Evolutionary conservation across 1,284 basidiomycete genomes (phyloP).

Genomic region (Rhodotorula sp.): DNA sequence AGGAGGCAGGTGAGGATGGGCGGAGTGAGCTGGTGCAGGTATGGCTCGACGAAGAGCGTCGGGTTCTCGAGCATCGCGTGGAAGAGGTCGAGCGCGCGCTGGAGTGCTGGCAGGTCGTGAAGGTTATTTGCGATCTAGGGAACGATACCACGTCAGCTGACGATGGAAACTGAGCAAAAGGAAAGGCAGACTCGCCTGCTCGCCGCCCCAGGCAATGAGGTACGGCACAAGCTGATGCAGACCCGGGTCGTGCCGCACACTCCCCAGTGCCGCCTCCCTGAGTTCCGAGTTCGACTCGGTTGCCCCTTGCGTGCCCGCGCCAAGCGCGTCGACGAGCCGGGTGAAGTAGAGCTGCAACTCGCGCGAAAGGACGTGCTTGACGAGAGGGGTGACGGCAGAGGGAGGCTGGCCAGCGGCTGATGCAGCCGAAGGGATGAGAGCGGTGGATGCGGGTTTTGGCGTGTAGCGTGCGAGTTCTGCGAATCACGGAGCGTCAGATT

Average conservation of each 20-base stretch:
- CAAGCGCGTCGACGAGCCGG: constrained; percentile 78
- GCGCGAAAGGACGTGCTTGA: constrained; percentile 88
- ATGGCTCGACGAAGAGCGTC: constrained; percentile 92
- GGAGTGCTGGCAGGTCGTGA: constrained; percentile 64
- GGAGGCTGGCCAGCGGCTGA: constrained; percentile 44
- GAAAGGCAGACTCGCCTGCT: constrained; percentile 55
- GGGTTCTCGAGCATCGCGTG: constrained; percentile 77
- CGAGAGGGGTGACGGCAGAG: constrained; percentile 54
- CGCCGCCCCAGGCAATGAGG: constrained; percentile 89
- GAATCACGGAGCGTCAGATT: not conserved
- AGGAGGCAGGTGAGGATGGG: constrained; percentile 86
- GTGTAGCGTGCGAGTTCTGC: constrained; percentile 40
- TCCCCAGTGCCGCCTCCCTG: constrained; percentile 82
- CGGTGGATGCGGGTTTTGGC: constrained; percentile 17
- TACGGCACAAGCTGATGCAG: constrained; percentile 93
- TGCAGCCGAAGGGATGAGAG: constrained; percentile 47
- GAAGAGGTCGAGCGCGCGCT: constrained; percentile 76
- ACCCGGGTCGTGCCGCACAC: constrained; percentile 83
- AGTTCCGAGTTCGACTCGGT: constrained; percentile 51
- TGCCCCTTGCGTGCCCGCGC: constrained; percentile 56
- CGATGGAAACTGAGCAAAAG: not conserved
- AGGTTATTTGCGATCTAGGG: constrained; percentile 54
- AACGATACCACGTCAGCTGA: not conserved
- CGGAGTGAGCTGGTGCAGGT: constrained; percentile 79
- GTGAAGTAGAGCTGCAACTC: constrained; percentile 96